Evolutionary conservation across 805 yeast genomes (phyloP).

Genomic region (Danielozyma ontarioensis): DNA sequence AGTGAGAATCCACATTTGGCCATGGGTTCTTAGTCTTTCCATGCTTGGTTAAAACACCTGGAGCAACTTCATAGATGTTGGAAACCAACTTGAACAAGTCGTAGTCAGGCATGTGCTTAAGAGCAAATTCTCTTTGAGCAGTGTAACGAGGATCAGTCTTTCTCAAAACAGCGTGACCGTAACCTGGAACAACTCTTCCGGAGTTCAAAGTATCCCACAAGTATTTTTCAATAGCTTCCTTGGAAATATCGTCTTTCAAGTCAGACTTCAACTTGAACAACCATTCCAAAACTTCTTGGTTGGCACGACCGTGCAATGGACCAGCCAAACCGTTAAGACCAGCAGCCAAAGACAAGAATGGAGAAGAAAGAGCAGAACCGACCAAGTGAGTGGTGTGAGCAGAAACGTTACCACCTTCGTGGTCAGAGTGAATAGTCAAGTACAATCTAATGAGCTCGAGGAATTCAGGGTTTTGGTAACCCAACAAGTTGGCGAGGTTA

Average conservation of each 20-base stretch:
- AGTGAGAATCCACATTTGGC: conserved; percentile 79
- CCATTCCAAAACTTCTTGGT: conserved; percentile 79
- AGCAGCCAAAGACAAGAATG: conserved; percentile 70
- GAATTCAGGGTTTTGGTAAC: conserved; percentile 56
- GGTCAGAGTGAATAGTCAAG: conserved; percentile 73
- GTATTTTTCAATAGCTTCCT: conserved; percentile 55
- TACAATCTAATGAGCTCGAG: conserved; percentile 68
- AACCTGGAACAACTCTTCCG: conserved; percentile 81
- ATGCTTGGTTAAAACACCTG: conserved; percentile 67
- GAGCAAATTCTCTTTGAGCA: conserved; percentile 68
- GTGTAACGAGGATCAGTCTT: conserved; percentile 78
- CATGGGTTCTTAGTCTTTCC: conserved; percentile 84
- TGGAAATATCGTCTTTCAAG: conserved; percentile 55
- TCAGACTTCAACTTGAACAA: conserved; percentile 59
- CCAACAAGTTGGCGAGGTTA: conserved; percentile 62
- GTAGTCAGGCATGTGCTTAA: conserved; percentile 56
- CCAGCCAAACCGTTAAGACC: conserved; percentile 84
- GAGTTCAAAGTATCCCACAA: conserved; percentile 67
- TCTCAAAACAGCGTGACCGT: conserved; percentile 84
- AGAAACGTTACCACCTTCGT: conserved; percentile 81
- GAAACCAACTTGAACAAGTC: conserved; percentile 63
- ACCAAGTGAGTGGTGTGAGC: conserved; percentile 81
- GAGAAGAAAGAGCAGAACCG: conserved; percentile 75
- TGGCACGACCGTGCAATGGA: conserved; percentile 81
- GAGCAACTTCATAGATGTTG: conserved; percentile 64